Evolutionary conservation across 1,139 yeast species (phyloP).

Genomic region (Kodamaea ohmeri): DNA sequence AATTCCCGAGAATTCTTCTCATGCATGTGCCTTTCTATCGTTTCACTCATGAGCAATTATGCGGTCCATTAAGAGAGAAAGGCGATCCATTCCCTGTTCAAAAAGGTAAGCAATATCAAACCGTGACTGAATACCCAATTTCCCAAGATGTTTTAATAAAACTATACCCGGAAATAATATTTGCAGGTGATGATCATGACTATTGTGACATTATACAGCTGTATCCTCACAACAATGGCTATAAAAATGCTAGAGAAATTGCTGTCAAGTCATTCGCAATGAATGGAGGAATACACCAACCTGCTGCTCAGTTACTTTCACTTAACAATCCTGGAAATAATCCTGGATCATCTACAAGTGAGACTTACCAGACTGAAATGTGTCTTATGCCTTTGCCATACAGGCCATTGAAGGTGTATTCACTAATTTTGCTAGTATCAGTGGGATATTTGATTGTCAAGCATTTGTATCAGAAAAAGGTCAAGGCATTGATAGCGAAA

Average conservation of each 20-base stretch:
- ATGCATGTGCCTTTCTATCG: conserved; percentile 81
- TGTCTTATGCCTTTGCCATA: conserved; percentile 77
- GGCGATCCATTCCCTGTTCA: conserved; percentile 58
- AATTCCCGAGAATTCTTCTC: conserved; percentile 64
- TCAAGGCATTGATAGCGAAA: conserved; percentile 2
- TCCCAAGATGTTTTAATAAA: conserved; percentile 54
- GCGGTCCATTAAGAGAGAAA: conserved; percentile 73
- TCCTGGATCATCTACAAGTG: conserved; percentile 24
- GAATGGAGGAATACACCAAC: conserved; percentile 84
- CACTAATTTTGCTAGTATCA: conserved; percentile 15
- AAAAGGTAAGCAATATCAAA: conserved; percentile 77
- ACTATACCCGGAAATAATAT: conserved; percentile 63
- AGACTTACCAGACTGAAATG: conserved; percentile 47
- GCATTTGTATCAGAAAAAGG: conserved; percentile 12
- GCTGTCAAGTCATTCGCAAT: conserved; percentile 87
- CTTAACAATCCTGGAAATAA: conserved; percentile 56
- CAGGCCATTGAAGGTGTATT: conserved; percentile 45
- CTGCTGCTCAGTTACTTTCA: conserved; percentile 83
- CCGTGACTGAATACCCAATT: conserved; percentile 59
- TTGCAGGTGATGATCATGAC: conserved; percentile 97
- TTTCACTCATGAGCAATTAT: conserved; percentile 46
- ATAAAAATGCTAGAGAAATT: conserved; percentile 58
- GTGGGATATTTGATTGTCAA: conserved; percentile 10
- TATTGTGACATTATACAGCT: conserved; percentile 77
- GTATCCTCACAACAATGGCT: conserved; percentile 33